phyloP scores from a whole-genome alignment of 1,284 basidiomycete genomes.

The Omphalotus olearius region DNA sequence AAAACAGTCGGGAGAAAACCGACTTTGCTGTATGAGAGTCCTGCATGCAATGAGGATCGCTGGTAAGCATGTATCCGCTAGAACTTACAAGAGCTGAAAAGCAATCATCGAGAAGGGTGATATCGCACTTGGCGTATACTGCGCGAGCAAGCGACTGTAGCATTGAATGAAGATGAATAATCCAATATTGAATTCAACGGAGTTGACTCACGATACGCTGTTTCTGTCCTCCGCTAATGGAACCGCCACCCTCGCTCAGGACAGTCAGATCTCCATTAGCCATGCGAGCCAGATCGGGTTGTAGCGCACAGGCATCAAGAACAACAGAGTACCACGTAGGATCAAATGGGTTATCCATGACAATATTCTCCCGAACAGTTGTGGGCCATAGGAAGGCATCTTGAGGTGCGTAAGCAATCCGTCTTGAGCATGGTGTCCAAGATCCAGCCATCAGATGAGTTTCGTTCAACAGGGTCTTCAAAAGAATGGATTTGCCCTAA shows the following conservation, averaged over 20 bases:
- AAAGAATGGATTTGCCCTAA: constrained; percentile 3
- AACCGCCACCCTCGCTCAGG: constrained; percentile 38
- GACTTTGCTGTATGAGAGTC: constrained; percentile 18
- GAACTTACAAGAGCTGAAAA: constrained; percentile 41
- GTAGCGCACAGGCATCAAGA: constrained; percentile 68
- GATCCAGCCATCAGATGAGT: constrained; percentile 6
- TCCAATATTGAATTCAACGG: neutral
- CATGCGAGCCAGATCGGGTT: constrained; percentile 66
- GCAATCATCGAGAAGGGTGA: constrained; percentile 71
- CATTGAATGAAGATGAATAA: neutral
- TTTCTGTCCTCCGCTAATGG: constrained; percentile 61
- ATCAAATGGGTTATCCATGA: constrained; percentile 67
- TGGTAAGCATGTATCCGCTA: neutral
- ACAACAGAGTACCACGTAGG: constrained; percentile 63
- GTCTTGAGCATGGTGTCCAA: neutral
- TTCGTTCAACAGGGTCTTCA: constrained; percentile 2
- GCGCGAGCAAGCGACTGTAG: constrained; percentile 61
- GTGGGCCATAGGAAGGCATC: constrained; percentile 27
- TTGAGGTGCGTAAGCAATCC: constrained; percentile 23
- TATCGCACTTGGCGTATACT: constrained; percentile 62
- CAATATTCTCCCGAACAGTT: constrained; percentile 67
- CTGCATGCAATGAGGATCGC: constrained; percentile 25
- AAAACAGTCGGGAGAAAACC: neutral
- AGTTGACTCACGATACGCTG: constrained; percentile 35
- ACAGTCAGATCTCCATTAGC: constrained; percentile 70